Evolutionary conservation across 257 asterid genomes (phyloP), one percentile per base, ranked within the genome.

Genomic region (Ligustrum vulgare): DNA sequence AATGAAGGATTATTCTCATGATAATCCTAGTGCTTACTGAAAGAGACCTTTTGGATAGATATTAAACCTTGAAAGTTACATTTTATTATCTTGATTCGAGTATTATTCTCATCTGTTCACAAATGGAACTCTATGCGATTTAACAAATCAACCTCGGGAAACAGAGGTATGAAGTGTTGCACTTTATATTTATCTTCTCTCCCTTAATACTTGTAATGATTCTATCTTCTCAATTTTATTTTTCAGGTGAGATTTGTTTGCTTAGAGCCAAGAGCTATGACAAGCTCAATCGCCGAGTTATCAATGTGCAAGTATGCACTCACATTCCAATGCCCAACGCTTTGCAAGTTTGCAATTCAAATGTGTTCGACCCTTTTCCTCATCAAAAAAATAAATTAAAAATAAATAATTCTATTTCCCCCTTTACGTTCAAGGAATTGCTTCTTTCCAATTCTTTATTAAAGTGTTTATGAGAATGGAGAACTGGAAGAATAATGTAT

Each of bases 241-340:
- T 89, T 11, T 81, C 86, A 94, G 99, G 98, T 94, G 81, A 87
- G 99, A 72, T 95, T 95, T 80, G 99, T 95, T 54, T 95, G 99
- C 82, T 83, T 96, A 47, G 99, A 92, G 82, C 87, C 93, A 45
- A 86, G 97, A 86, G 93, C 97, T 47, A 89, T 90, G 96, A 95
- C 93, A 75, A 95, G 93, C 84, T 92, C 98, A 47, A 85, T 95
- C 77, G 89, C 96, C 43, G 99, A 95, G 82, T 70, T 28, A 28
- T 28, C 31, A 28, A 28, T 1, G 31, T 28, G 31, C 1, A 28
- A 28, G 31, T n/a, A n/a, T 28, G 31, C 31, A 28, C 31, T 28
- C 31, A 28, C 31, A 28, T 28, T 28, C 31, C 31, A 28, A 28
- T 28, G 31, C 31, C 31, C 1, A 1, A 28, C 31, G 31, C 31